phyloP scores from a whole-genome alignment of 176 grass and related monocot species.

The Cenchrus purpureus region DNA sequence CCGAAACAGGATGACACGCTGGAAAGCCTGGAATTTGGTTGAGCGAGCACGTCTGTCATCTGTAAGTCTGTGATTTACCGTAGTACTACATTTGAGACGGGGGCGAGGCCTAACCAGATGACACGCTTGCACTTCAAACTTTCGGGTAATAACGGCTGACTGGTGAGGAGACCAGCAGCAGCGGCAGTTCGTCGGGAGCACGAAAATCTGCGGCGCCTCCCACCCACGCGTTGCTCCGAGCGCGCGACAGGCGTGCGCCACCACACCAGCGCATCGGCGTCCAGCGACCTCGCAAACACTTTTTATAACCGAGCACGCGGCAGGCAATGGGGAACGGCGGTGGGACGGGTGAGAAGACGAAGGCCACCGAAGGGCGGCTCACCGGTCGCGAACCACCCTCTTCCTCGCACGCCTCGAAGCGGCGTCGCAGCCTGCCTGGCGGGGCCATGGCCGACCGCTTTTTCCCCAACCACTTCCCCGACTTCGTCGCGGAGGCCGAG shows the following conservation, averaged over 20 bases:
- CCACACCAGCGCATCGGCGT: background rate
- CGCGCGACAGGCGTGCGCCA: conserved; percentile 35
- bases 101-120: no score
- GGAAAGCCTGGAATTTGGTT: background rate
- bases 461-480: conserved; percentile 80
- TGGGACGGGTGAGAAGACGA: background rate
- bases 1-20: background rate
- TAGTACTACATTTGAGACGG: no score
- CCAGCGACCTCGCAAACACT: background rate
- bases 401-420: conserved; percentile 32
- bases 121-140: no score
- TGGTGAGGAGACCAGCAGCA: background rate
- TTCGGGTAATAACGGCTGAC: no score
- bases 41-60: background rate
- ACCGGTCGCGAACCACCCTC: background rate
- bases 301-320: background rate
- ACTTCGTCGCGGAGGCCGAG: conserved; percentile 74
- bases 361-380: conserved; percentile 11
- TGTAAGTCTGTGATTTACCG: no score
- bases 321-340: conserved; percentile 28
- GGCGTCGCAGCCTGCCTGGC: conserved; percentile 15
- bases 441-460: conserved; percentile 78
- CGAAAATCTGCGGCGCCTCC: background rate
- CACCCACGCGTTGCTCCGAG: conserved; percentile 30
- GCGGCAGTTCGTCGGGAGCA: background rate